Evolutionary conservation across 768 basidiomycete genomes (phyloP).

Genomic region (Russula virescens): DNA sequence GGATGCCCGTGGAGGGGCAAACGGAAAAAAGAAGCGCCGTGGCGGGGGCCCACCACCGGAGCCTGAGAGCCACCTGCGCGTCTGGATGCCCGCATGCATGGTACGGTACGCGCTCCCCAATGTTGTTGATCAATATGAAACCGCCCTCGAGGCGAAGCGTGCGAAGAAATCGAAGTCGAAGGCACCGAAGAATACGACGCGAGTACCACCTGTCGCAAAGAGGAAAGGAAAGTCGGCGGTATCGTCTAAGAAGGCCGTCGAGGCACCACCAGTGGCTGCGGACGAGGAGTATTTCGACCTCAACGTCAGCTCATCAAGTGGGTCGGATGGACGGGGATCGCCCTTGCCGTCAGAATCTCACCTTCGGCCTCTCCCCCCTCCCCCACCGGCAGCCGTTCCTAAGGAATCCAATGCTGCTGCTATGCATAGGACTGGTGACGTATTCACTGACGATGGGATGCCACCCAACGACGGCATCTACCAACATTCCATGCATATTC

Average conservation of each 20-base stretch:
- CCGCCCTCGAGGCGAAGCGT: conserved; percentile 31
- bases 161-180: conserved; percentile 7
- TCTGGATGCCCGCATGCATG: conserved; percentile 86
- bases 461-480: not conserved
- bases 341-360: not conserved
- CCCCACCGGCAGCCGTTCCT: not conserved
- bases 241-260: not conserved
- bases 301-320: conserved; percentile 8
- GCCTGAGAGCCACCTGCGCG: conserved; percentile 50
- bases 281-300: conserved; percentile 15
- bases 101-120: conserved; percentile 59
- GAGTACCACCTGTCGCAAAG: not conserved
- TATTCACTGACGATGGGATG: not conserved
- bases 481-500: not conserved
- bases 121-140: conserved; percentile 59
- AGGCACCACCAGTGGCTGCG: not conserved
- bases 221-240: not conserved
- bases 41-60: conserved; percentile 42
- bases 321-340: not conserved
- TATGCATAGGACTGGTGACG: not conserved
- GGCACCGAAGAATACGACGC: not conserved
- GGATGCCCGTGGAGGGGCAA: conserved; percentile 35
- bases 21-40: conserved; percentile 33
- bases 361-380: not conserved
- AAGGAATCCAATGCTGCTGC: not conserved